Evolutionary conservation across 352 stramenopile species (phyloP).

Genomic region (Globisporangium nodosum): DNA sequence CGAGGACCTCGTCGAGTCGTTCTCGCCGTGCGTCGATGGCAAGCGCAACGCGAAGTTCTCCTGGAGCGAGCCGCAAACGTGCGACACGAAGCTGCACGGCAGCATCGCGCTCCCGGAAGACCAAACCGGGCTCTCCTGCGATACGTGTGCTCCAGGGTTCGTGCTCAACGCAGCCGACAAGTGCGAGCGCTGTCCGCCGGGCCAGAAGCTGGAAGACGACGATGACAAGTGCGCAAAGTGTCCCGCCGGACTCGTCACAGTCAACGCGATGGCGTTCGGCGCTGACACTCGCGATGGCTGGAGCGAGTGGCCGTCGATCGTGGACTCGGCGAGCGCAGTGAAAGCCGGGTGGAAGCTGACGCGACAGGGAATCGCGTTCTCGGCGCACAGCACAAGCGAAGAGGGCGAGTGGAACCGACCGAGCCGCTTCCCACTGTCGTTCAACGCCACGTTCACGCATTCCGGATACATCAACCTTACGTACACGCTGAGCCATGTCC

Average conservation of each 20-base stretch:
- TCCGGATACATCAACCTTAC: slow-evolving; percentile 58
- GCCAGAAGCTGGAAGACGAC: slow-evolving; percentile 28
- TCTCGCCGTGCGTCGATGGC: slow-evolving; percentile 47
- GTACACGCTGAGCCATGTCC: slow-evolving; percentile 55
- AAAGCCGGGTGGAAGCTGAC: slow-evolving; percentile 60
- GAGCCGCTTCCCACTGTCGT: slow-evolving; percentile 38
- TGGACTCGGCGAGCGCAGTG: slow-evolving; percentile 34
- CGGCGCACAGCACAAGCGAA: slow-evolving; percentile 11
- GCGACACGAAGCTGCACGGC: slow-evolving; percentile 33
- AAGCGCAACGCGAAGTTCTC: slow-evolving; percentile 53
- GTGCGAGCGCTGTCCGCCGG: slow-evolving; percentile 38
- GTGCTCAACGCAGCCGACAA: slow-evolving; percentile 27
- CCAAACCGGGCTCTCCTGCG: slow-evolving; percentile 36
- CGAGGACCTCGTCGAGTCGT: slow-evolving; percentile 58
- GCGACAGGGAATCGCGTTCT: slow-evolving; percentile 48
- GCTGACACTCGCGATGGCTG: slow-evolving; percentile 45
- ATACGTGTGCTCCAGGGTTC: slow-evolving; percentile 47
- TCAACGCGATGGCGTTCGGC: slow-evolving; percentile 52
- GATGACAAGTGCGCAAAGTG: slow-evolving; percentile 27
- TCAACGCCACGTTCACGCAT: slow-evolving; percentile 49
- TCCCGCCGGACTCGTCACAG: slow-evolving; percentile 37
- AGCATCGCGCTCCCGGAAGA: slow-evolving; percentile 36
- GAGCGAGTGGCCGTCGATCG: slow-evolving; percentile 50
- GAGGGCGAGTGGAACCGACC: slow-evolving; percentile 17
- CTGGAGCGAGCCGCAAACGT: slow-evolving; percentile 68